Evolutionary conservation across 2,329 filamentous ascomycete genomes (phyloP), one percentile per base, ranked within the genome.

Genomic region (Botrytis paeoniae): DNA sequence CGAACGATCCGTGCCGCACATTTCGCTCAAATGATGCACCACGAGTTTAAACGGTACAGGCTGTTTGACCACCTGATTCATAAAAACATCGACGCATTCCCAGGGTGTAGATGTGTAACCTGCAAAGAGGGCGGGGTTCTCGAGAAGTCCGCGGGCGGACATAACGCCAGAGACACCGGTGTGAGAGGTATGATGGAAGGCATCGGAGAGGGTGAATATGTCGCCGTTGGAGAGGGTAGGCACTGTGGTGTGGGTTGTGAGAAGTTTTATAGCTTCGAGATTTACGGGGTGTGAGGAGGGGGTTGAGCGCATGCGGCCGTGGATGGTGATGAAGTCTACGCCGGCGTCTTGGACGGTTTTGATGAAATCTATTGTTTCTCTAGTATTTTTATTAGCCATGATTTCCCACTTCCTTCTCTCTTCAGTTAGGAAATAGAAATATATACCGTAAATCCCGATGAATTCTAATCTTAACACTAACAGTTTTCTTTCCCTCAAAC

Each of bases 391-490:
- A 4, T 68, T 41, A 68, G 25, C 9, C 3, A n/a, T n/a, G 1
- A 4, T 45, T 18, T 35, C 7, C 16, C 1, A 4, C 3, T 20
- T 4, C 9, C 4, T 22, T 1, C 1, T 8, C 20, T 32, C 29
- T 4, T 10, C 7, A 10, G 16, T 5, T 35, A 10, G 37, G 8
- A 25, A 61, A 29, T 20, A 14, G 8, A 39, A 41, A 45, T 22
- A 6, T 14, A 18, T 48, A 73, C 29, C 87, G 83, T 18, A 92
- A 78, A 78, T 93, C 89, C 65, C 86, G 86, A 78, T 92, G 90
- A 10, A 93, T 86, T 4, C 91, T 84, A 60, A 93, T 92, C 82
- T 93, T 93, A 75, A 92, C 88, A 79, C 89, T 92, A 20, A 93
- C 86, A 75, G 74, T 88, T 82, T 77, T 80, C 78, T 74, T 85